Conservation (phyloP, 495 filamentous ascomycete species). For the Daldinia bambusicola region DNA sequence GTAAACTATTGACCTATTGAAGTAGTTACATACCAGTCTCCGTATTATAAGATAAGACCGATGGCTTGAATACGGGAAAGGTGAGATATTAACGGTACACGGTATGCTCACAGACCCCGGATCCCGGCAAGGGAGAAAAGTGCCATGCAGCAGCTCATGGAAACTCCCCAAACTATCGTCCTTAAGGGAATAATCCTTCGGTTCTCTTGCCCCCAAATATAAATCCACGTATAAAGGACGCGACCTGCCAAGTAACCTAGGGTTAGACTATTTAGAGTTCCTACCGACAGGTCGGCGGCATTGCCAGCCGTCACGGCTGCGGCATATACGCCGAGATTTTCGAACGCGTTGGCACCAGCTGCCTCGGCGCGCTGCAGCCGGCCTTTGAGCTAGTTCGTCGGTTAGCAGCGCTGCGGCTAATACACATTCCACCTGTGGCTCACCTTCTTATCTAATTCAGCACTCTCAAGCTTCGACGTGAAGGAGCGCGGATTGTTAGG, state of each 20-base stretch:
- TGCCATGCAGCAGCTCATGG: slow-evolving; percentile 45
- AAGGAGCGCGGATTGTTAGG: slow-evolving; percentile 48
- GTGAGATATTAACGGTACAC: neutral
- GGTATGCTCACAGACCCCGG: slow-evolving; percentile 12
- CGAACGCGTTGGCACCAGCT: slow-evolving; percentile 60
- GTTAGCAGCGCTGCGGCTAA: slow-evolving; percentile 10
- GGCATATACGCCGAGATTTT: slow-evolving; percentile 61
- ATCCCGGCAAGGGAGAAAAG: slow-evolving; percentile 59
- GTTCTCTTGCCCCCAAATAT: slow-evolving; percentile 56
- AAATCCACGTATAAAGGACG: slow-evolving; percentile 57
- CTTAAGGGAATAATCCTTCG: slow-evolving; percentile 48
- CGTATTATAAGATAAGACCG: neutral
- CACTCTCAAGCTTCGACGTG: slow-evolving; percentile 48
- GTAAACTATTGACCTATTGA: no score
- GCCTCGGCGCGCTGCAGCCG: slow-evolving; percentile 60
- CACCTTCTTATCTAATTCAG: slow-evolving; percentile 57
- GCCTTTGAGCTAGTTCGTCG: slow-evolving; percentile 13
- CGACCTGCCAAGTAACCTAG: slow-evolving; percentile 56
- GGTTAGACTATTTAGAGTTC: slow-evolving; percentile 54
- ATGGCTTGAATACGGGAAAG: neutral
- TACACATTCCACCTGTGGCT: slow-evolving; percentile 15
- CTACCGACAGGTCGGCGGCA: slow-evolving; percentile 46
- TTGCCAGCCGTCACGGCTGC: slow-evolving; percentile 64
- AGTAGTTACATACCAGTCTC: no score
- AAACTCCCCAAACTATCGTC: slow-evolving; percentile 52